Base-by-base conservation (phyloP, 2,329 filamentous ascomycete genomes). In the Trichoderma sp. region DNA sequence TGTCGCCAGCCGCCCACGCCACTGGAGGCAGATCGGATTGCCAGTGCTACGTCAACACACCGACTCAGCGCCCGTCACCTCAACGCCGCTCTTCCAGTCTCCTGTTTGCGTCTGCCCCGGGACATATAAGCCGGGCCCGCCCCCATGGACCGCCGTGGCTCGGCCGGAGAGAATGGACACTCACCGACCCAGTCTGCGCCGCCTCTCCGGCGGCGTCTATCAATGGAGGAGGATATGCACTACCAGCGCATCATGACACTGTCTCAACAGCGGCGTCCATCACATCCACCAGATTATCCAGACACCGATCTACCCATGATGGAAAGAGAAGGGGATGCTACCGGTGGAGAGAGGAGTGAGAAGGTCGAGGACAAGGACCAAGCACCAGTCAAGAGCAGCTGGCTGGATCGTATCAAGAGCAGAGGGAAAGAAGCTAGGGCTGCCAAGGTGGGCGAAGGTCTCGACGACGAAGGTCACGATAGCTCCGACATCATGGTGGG, bases 171-270 rank as follows among this genome's bases (percentile, higher is more conserved):
- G 77, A 79, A 84, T 83, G 83, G 80, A 83, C 81, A 79, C 78
- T 80, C 81, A 77, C 77, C 78, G 76, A 74, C 78, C 76, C 75
- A 76, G 77, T 67, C 81, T 79, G 72, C 83, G 80, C 81, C 84
- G 83, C 84, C 82, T 77, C 81, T 83, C 75, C 83, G 85, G 81
- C 85, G 85, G 82, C 85, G 85, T 79, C 85, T 88, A 79, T 89
- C 88, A 67, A 88, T 89, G 84, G 88, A 89, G 81, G 87, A 89
- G 83, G 88, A 89, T 79, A 83, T 87, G 79, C 86, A 87, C 79
- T 89, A 89, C 79, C 87, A 88, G 74, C 84, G 85, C 78, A 83
- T 89, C 80, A 88, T 89, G 86, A 88, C 85, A 41, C 84, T 82
- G 63, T 80, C 83, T 38, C 69, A 73, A 33, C 69, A 73, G n/a